Base-by-base conservation (phyloP, 805 yeast species). In the Candida insectorum region DNA sequence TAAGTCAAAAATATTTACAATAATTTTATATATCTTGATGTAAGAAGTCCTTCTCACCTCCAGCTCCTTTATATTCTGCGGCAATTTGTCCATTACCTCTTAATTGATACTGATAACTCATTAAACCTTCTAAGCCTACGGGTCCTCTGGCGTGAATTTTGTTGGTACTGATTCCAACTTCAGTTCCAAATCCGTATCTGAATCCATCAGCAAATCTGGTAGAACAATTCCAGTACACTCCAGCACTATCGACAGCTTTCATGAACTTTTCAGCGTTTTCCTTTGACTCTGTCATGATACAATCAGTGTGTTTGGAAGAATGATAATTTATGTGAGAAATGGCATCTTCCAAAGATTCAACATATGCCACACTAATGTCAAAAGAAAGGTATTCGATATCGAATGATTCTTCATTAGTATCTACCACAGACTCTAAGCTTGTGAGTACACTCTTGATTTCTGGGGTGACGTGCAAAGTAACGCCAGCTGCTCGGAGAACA, bases 131-230 rank as follows among this genome's bases (percentile, higher is more conserved):
- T 20, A 93, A 71, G 2, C 99, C 99, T 21, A 93, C 97, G 11
- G 98, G 99, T 2, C 99, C 99, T 51, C 99, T 75, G 7, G 98
- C 96, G 56, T 93, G 99, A 42, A 93, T 87, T 59, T 93, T 93
- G 55, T 91, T 89, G 28, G 98, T 93, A 30, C 95, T 83, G 39
- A 93, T 91, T 22, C 99, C 99, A 12, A 93, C 98, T 60, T 93
- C 99, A 5, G 99, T 83, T 33, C 99, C 99, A 56, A 94, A 93
- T 0, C 99, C 99, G 54, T 91, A 93, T 56, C 98, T 76, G 72
- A 86, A 93, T 3, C 99, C 99, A 60, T 93, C 99, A 5, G 99
- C 97, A 64, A 93, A 93, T 54, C 99, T 72, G 6, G 97, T 87
- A 14, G 96, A 85, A 31, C 95, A 91, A 55, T 93, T 93, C 97